phyloP scores from a whole-genome alignment of 805 yeast species.

The Dipodascopsis tothii region DNA sequence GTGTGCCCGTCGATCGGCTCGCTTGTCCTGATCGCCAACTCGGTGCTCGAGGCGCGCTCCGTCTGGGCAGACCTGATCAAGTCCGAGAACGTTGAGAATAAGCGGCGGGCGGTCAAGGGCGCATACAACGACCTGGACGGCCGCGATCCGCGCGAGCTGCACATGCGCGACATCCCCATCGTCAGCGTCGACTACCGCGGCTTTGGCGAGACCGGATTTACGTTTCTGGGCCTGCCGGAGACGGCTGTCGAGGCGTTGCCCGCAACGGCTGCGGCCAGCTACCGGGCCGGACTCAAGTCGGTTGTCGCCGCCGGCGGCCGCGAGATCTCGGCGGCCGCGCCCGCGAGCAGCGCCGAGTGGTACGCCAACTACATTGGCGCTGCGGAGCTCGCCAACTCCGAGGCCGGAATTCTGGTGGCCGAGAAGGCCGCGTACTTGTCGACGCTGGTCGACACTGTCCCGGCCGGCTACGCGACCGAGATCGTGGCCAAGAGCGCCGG shows the following conservation, averaged over 20 bases:
- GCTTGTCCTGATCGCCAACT: slow-evolving; percentile 15
- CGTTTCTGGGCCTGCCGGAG: not conserved
- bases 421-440: too few species aligned
- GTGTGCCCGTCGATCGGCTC: slow-evolving; percentile 19
- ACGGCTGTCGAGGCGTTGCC: not conserved
- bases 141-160: slow-evolving; percentile 4
- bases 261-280: too few species aligned
- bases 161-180: slow-evolving; percentile 18
- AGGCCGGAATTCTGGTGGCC: not conserved
- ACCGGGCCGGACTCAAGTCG: too few species aligned
- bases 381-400: not conserved
- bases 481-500: not conserved
- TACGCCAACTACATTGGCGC: not conserved
- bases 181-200: slow-evolving; percentile 20
- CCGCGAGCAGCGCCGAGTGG: too few species aligned
- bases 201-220: not conserved
- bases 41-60: slow-evolving; percentile 18
- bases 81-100: slow-evolving; percentile 3
- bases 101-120: too few species aligned
- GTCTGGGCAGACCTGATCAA: slow-evolving; percentile 22
- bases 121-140: too few species aligned
- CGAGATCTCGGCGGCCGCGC: not conserved
- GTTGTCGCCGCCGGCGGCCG: too few species aligned
- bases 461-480: not conserved
- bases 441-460: not conserved